Evolutionary conservation across 2,329 filamentous ascomycete genomes (phyloP).

Genomic region (Xylaria sp.): DNA sequence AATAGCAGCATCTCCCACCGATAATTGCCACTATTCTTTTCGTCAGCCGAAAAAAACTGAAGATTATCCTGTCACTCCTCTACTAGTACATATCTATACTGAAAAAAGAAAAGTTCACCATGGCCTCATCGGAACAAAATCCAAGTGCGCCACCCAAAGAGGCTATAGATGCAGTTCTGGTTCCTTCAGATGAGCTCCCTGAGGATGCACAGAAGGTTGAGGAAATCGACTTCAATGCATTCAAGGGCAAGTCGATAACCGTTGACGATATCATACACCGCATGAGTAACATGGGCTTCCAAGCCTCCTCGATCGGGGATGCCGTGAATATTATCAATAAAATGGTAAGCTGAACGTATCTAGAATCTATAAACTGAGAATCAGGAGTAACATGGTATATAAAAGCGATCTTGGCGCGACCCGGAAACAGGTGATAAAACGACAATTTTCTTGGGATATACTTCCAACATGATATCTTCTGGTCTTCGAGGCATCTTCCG

Average conservation of each 20-base stretch:
- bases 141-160: slow-evolving; percentile 64
- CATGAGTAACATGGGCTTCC: slow-evolving; percentile 88
- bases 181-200: slow-evolving; percentile 84
- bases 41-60: not conserved
- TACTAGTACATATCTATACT: not conserved
- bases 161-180: slow-evolving; percentile 83
- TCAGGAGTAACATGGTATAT: slow-evolving; percentile 40
- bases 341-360: slow-evolving; percentile 72
- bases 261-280: slow-evolving; percentile 84
- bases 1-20: not conserved
- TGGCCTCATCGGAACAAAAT: slow-evolving; percentile 39
- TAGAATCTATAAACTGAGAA: slow-evolving; percentile 32
- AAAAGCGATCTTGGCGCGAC: slow-evolving; percentile 79
- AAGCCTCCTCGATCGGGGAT: slow-evolving; percentile 77
- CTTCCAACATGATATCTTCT: slow-evolving; percentile 96
- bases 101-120: slow-evolving; percentile 30
- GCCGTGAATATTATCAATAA: slow-evolving; percentile 92
- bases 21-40: not conserved
- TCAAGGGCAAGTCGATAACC: slow-evolving; percentile 78
- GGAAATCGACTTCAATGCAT: slow-evolving; percentile 91
- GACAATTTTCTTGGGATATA: slow-evolving; percentile 97
- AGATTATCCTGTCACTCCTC: not conserved
- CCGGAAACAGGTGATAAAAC: slow-evolving; percentile 81
- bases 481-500: slow-evolving; percentile 90
- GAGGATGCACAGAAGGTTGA: slow-evolving; percentile 81